Conservation (phyloP, 1,139 yeast species). For the Nematodospora anomalae region DNA sequence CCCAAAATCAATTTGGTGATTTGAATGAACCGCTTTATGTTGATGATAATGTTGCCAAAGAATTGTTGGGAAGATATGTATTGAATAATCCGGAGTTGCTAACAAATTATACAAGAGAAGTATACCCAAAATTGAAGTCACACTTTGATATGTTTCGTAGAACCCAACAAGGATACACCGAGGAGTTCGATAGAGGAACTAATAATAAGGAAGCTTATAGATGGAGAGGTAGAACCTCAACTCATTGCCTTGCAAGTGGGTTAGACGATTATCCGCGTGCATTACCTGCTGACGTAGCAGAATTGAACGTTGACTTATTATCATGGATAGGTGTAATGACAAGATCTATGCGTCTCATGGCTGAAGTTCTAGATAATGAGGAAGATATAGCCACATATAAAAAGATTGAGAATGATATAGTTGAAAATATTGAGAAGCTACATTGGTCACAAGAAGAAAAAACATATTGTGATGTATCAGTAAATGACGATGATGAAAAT, state of each 20-base stretch:
- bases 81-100: constrained; percentile 63
- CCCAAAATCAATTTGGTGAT: constrained; percentile 22
- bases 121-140: constrained; percentile 72
- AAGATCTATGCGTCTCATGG: constrained; percentile 72
- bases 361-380: constrained; percentile 56
- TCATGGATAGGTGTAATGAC: constrained; percentile 97
- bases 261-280: constrained; percentile 95
- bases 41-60: constrained; percentile 13
- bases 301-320: constrained; percentile 82
- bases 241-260: constrained; percentile 91
- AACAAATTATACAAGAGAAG: constrained; percentile 55
- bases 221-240: constrained; percentile 89
- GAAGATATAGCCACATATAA: constrained; percentile 59
- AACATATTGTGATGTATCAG: constrained; percentile 82
- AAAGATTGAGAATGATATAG: constrained; percentile 54
- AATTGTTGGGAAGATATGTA: constrained; percentile 48
- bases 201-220: constrained; percentile 66
- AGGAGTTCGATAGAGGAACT: constrained; percentile 68
- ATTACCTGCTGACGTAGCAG: constrained; percentile 78
- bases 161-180: constrained; percentile 75
- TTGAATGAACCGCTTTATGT: constrained; percentile 24
- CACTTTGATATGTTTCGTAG: constrained; percentile 86
- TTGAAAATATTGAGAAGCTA: constrained; percentile 61
- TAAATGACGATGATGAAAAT: constrained; percentile 70
- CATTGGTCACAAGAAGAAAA: constrained; percentile 76